Percentiles rank a stretch among this genome's conserved stretches.
phyloP scores from a whole-genome alignment of 2,329 filamentous ascomycete genomes.

The Lasiodiplodia sp. region DNA sequence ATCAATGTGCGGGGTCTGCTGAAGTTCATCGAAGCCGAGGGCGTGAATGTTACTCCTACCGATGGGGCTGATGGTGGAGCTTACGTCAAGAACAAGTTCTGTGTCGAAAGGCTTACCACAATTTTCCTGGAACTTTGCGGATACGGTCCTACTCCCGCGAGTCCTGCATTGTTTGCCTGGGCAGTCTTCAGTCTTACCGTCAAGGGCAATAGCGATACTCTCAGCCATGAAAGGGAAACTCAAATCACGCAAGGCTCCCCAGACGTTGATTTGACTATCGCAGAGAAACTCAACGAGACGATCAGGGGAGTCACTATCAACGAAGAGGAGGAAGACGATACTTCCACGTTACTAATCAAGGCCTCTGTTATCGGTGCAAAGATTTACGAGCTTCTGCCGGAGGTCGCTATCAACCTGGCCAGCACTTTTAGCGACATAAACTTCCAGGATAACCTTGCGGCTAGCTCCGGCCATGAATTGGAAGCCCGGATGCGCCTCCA shows the following conservation, averaged over 20 bases:
- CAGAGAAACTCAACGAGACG: conserved; percentile 22
- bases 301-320: conserved; percentile 19
- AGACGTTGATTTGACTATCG: conserved; percentile 3
- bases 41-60: not conserved
- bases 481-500: conserved; percentile 24
- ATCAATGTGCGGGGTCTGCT: conserved; percentile 72
- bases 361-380: conserved; percentile 1
- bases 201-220: conserved; percentile 21
- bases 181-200: conserved; percentile 63
- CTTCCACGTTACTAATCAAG: conserved; percentile 19
- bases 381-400: conserved; percentile 19
- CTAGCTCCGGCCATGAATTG: conserved; percentile 1
- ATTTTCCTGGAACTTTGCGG: conserved; percentile 62
- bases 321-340: conserved; percentile 25
- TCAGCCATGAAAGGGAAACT: conserved; percentile 42
- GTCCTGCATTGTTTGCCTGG: conserved; percentile 82
- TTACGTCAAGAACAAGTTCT: conserved; percentile 74
- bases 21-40: conserved; percentile 56
- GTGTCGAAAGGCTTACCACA: conserved; percentile 75
- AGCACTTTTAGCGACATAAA: conserved; percentile 8
- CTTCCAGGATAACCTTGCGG: not conserved
- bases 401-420: conserved; percentile 15
- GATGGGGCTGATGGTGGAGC: conserved; percentile 34
- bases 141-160: conserved; percentile 66
- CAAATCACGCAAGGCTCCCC: conserved; percentile 32